These are phyloP conservation scores for Alternaria triticimaculans DNA, from an alignment of 2,329 filamentous ascomycete genomes.

Conservation along the genomic window DNA sequence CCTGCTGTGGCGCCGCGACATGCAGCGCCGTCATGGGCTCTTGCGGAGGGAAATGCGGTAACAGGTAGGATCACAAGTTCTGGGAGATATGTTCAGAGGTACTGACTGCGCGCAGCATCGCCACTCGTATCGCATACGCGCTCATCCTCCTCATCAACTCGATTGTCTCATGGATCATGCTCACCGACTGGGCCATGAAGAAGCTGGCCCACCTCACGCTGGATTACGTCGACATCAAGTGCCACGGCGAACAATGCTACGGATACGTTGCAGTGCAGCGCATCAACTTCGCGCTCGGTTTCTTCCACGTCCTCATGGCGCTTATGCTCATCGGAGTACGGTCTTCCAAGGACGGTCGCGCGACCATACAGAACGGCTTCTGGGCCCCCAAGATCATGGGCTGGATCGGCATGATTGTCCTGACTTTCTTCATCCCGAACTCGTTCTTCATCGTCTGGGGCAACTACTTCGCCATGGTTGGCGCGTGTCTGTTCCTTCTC, in stretches of 20 bases:
- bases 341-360: slow-evolving; percentile 85
- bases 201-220: slow-evolving; percentile 91
- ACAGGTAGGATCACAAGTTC: slow-evolving; percentile 66
- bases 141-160: slow-evolving; percentile 95
- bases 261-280: slow-evolving; percentile 96
- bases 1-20: slow-evolving; percentile 95
- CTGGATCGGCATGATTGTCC: slow-evolving; percentile 84
- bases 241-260: slow-evolving; percentile 85
- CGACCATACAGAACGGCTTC: slow-evolving; percentile 94
- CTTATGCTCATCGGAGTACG: slow-evolving; percentile 84
- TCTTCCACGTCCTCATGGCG: slow-evolving; percentile 90
- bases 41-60: slow-evolving; percentile 89
- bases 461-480: slow-evolving; percentile 87
- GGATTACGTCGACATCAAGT: slow-evolving; percentile 95
- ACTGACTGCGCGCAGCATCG: slow-evolving; percentile 68
- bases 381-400: slow-evolving; percentile 96
- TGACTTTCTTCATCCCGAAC: slow-evolving; percentile 96
- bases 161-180: slow-evolving; percentile 97
- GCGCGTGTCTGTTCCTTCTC: slow-evolving; percentile 91
- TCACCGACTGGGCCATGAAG: slow-evolving; percentile 97
- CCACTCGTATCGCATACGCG: slow-evolving; percentile 95
- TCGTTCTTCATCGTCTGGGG: slow-evolving; percentile 95
- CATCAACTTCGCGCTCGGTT: slow-evolving; percentile 95
- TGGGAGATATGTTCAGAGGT: background rate
- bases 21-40: slow-evolving; percentile 95